Conservation (phyloP, 2,329 filamentous ascomycete genomes). For the Penicillium digitatum region DNA sequence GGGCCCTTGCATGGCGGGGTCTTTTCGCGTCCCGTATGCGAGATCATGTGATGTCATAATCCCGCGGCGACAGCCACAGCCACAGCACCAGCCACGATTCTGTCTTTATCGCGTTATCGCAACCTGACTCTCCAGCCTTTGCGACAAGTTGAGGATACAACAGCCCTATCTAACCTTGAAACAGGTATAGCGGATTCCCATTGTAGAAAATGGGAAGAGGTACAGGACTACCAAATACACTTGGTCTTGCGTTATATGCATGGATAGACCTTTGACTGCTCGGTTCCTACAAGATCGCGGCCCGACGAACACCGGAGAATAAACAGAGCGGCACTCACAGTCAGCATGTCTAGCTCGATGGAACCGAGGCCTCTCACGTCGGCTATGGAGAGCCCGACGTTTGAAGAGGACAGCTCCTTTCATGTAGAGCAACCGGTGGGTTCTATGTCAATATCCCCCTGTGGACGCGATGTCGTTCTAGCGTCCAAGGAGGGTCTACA, state of each 20-base stretch:
- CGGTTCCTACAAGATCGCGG: conserved; percentile 7
- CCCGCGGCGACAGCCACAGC: conserved; percentile 4
- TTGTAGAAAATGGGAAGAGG: conserved; percentile 2
- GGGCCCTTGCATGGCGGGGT: conserved; percentile 23
- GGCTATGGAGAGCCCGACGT: conserved; percentile 81
- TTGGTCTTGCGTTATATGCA: background rate
- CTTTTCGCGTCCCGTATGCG: conserved; percentile 20
- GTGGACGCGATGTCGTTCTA: conserved; percentile 82
- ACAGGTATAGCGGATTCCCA: conserved; percentile 3
- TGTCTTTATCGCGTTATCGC: conserved; percentile 15
- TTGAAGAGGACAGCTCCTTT: conserved; percentile 78
- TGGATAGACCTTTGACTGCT: conserved; percentile 1
- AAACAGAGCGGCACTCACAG: conserved; percentile 6
- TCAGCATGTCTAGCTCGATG: conserved; percentile 35
- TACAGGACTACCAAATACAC: background rate
- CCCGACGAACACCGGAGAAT: conserved; percentile 6
- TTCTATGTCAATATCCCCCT: conserved; percentile 88
- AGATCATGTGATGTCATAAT: conserved; percentile 9
- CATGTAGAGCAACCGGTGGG: conserved; percentile 75
- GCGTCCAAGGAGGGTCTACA: conserved; percentile 86
- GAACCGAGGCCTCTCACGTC: conserved; percentile 43
- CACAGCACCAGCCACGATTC: conserved; percentile 6
- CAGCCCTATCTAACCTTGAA: background rate
- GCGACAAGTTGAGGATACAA: background rate
- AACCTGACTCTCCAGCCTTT: conserved; percentile 4